Base-by-base conservation (phyloP, 2,329 filamentous ascomycete genomes). In the Botrytis fabae region DNA sequence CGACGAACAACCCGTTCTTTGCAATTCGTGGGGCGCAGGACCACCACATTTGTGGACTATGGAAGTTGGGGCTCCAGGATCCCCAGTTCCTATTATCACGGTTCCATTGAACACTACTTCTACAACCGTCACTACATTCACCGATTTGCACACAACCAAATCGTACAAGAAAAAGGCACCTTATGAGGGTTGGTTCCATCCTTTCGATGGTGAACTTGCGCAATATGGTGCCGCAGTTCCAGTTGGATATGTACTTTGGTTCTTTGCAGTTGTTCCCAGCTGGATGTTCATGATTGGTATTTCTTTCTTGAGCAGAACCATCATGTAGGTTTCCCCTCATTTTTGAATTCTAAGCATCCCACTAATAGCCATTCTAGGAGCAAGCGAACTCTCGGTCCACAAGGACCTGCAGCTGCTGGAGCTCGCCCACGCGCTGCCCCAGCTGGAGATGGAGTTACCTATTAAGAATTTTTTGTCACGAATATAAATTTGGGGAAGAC, bases 271-370 rank as follows among this genome's bases (percentile, higher is more conserved):
- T 66, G 83, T 93, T 73, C 88, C 92, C 73, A 90, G 91, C 85
- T 95, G 93, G 93, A 83, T 89, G 72, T 90, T 94, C 80, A 95
- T 95, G 93, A 86, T 95, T 77, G 81, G 88, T 66, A 86, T 95
- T 78, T 93, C 91, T 70, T 90, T 95, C 81, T 79, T 92, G 76
- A 93, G 90, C 86, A 87, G 92, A 80, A 88, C 85, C 73, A 87
- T 95, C 82, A 94, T 95, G 93, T 94, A 84, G 87, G 91, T 86
- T 64, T 16, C 22, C 32, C 18, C 44, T 14, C 54, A n/a, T 5
- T 28, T 18, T 44, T 14, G n/a, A n/a, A 16, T 72, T 66, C 35
- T 18, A 71, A 57, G 61, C 46, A 40, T 72, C 75, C 44, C 38
- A 66, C 69, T 74, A 28, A 74, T 60, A 72, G 59, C 69, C 66